Base-by-base conservation (phyloP, 139 green algal genomes). In the Eudorina sp. region DNA sequence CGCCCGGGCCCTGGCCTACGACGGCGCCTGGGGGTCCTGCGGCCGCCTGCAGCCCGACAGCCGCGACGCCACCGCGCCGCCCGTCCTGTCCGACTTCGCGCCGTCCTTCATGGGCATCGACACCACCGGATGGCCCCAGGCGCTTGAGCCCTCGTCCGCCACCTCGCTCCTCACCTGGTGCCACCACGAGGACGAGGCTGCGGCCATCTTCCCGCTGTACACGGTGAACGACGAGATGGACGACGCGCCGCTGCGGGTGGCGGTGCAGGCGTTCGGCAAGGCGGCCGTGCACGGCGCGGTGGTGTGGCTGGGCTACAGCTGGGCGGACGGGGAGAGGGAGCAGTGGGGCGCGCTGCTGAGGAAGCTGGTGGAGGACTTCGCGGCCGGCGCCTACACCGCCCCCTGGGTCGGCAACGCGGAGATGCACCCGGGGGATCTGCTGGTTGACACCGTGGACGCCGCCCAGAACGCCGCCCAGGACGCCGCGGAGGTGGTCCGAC, bases 251-350 rank as follows among this genome's bases (percentile, higher is more conserved):
- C 13, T 58, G 51, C 51, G 51, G 13, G 13, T 16, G 58, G 58
- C n/a, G 27, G 58, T 8, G 9, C 73, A 81, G 73, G 73, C 73
- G 0, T 81, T 81, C 29, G 73, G 73, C 43, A 83, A 83, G 75
- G 75, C 40, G 48, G 75, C 48, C 46, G 25, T 23, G 21, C 34
- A 46, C 3, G 75, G 75, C 14, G 75, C 75, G 5, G 31, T 83
- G 3, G 75, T 83, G 1, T 40, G 31, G 2, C 11, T 83, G 16
- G 46, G 48, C 18, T 83, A 83, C 75, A 34, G 16, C 31, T 83
- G 75, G 75, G 16, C 31, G 31, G 31, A 68, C 3, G 75, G 75
- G n/a, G 14, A 31, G 6, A 16, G 53, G 48, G 48, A 16, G 16
- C 31, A 31, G 11, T 83, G 75, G 75, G 75, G 75, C 48, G 18